phyloP scores from a whole-genome alignment of 257 asterid species.

The Petunia secreta region DNA sequence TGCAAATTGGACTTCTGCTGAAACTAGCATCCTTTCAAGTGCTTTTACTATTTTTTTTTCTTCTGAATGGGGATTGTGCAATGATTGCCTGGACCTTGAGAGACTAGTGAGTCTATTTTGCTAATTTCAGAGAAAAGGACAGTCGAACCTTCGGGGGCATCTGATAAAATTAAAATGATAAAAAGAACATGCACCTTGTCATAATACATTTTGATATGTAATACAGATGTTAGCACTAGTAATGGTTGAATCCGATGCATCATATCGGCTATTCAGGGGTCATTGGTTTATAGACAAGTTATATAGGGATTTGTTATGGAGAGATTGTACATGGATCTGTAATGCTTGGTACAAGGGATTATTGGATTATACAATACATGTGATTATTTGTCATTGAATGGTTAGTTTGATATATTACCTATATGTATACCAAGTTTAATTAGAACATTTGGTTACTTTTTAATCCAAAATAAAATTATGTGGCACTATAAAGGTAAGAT shows the following conservation, averaged over 20 bases:
- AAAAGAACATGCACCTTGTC: neutral
- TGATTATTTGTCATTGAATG: too few species aligned
- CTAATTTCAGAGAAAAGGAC: neutral
- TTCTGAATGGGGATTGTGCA: neutral
- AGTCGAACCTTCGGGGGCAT: conserved; percentile 31
- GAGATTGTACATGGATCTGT: too few species aligned
- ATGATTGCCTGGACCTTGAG: neutral
- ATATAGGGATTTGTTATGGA: too few species aligned
- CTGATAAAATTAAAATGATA: conserved; percentile 32
- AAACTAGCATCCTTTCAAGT: conserved; percentile 21
- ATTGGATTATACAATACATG: too few species aligned
- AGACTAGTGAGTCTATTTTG: conserved; percentile 10
- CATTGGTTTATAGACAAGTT: too few species aligned
- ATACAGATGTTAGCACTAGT: neutral
- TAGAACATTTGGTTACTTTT: too few species aligned
- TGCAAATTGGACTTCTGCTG: neutral
- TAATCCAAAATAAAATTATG: too few species aligned
- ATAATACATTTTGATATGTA: neutral
- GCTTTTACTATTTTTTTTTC: neutral
- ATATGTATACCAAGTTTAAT: too few species aligned
- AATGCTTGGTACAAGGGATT: too few species aligned
- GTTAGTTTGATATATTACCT: too few species aligned
- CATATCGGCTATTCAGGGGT: neutral
- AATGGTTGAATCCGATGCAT: neutral
- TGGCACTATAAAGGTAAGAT: too few species aligned